These are phyloP conservation scores for Hyaloperonospora brassicae DNA, from an alignment of 352 stramenopile species.

Conservation along the genomic window DNA sequence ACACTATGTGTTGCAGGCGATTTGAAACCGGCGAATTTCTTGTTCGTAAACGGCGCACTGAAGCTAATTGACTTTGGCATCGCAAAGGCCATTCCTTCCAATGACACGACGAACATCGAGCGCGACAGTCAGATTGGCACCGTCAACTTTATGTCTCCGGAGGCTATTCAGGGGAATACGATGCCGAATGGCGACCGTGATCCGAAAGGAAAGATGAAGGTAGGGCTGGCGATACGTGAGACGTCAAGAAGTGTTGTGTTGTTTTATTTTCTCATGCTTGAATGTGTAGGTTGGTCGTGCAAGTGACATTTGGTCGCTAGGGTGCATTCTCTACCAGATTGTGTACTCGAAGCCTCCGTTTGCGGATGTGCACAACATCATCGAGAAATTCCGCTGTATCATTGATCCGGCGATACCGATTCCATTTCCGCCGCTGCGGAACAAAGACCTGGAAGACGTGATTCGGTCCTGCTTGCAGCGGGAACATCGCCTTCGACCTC, in stretches of 20 bases:
- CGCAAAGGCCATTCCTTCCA: conserved; percentile 91
- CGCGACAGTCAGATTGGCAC: conserved; percentile 93
- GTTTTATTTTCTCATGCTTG: background rate
- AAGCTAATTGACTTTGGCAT: conserved; percentile 99
- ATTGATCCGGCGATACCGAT: conserved; percentile 90
- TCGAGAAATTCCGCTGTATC: conserved; percentile 94
- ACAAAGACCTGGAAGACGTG: conserved; percentile 81
- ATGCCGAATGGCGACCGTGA: conserved; percentile 43
- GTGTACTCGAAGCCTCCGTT: conserved; percentile 95
- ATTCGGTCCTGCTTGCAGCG: conserved; percentile 81
- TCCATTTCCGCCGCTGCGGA: conserved; percentile 70
- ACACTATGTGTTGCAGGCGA: conserved; percentile 60
- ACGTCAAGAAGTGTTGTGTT: background rate
- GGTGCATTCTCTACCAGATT: conserved; percentile 97
- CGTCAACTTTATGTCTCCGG: conserved; percentile 96
- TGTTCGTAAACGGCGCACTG: conserved; percentile 92
- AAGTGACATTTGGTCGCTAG: conserved; percentile 95
- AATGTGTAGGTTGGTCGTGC: conserved; percentile 66
- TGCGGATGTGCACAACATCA: conserved; percentile 88
- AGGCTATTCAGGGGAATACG: conserved; percentile 74
- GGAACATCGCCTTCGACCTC: conserved; percentile 63
- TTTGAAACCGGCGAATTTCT: conserved; percentile 94
- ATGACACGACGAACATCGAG: conserved; percentile 96
- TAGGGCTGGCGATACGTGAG: conserved; percentile 4
- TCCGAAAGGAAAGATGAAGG: conserved; percentile 71